These are phyloP conservation scores for Datisca glomerata DNA, from an alignment of 306 rosid genomes.

Conservation along the genomic window DNA sequence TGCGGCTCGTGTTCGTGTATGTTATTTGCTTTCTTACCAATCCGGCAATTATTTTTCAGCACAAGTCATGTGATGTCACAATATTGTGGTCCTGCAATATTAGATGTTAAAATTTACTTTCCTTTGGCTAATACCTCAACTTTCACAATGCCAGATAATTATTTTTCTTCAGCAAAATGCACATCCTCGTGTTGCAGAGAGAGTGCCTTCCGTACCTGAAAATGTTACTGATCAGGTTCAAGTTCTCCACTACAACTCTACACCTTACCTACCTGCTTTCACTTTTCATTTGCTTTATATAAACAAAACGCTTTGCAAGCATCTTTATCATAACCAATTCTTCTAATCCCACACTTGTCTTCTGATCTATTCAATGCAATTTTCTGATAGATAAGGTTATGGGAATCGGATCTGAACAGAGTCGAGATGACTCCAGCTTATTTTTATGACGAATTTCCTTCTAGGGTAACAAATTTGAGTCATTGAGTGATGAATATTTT, in stretches of 20 bases:
- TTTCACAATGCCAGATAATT: constrained; percentile 43
- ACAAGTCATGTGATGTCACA: too few species aligned
- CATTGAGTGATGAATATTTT: too few species aligned
- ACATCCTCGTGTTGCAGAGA: constrained; percentile 85
- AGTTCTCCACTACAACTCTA: too few species aligned
- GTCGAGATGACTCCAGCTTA: constrained; percentile 63
- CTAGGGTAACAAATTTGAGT: constrained; percentile 46
- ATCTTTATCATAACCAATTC: too few species aligned
- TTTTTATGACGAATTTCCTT: constrained; percentile 78
- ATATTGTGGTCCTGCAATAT: too few species aligned
- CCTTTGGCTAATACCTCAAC: constrained; percentile 3
- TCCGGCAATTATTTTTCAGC: too few species aligned
- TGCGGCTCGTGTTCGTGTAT: too few species aligned
- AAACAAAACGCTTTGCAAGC: too few species aligned
- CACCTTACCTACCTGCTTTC: too few species aligned
- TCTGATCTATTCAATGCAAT: constrained; percentile 7
- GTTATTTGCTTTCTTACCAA: too few species aligned
- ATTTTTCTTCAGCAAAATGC: constrained; percentile 89
- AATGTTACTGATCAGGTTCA: constrained; percentile 93
- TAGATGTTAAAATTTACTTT: too few species aligned
- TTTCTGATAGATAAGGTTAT: constrained; percentile 60
- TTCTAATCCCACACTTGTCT: neutral
- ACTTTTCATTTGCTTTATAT: too few species aligned
- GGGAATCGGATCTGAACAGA: constrained; percentile 93
- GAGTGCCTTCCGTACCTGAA: constrained; percentile 80